These are phyloP conservation scores for Dispira parvispora DNA, from an alignment of 192 early-diverging fungal genomes.

Conservation along the genomic window DNA sequence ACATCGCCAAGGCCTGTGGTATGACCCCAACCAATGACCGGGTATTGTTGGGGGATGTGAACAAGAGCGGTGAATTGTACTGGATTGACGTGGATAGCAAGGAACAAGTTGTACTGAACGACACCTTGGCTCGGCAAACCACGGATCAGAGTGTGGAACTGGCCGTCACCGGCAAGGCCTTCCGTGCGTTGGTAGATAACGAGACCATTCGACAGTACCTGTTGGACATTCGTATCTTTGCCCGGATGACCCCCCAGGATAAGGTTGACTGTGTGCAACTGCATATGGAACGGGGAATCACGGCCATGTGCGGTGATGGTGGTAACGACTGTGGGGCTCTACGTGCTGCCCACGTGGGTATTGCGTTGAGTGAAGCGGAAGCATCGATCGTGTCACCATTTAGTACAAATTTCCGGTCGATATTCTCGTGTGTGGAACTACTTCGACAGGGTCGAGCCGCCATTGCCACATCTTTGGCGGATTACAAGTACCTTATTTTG, in stretches of 20 bases:
- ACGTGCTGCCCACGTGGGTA: slow-evolving; percentile 60
- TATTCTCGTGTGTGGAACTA: slow-evolving; percentile 51
- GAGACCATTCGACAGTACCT: slow-evolving; percentile 32
- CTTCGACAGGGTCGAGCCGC: slow-evolving; percentile 50
- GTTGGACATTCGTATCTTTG: slow-evolving; percentile 56
- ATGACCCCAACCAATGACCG: slow-evolving; percentile 21
- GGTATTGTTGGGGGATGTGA: slow-evolving; percentile 34
- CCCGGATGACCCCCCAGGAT: slow-evolving; percentile 59
- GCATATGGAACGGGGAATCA: slow-evolving; percentile 57
- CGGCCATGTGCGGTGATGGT: slow-evolving; percentile 76
- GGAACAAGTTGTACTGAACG: slow-evolving; percentile 18
- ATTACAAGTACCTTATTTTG: slow-evolving; percentile 44
- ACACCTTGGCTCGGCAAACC: slow-evolving; percentile 13
- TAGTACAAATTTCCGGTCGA: slow-evolving; percentile 40
- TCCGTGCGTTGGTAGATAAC: slow-evolving; percentile 28
- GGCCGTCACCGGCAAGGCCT: slow-evolving; percentile 55
- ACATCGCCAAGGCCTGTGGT: slow-evolving; percentile 43
- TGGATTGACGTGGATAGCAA: slow-evolving; percentile 43
- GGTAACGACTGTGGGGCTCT: slow-evolving; percentile 76
- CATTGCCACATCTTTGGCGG: slow-evolving; percentile 48
- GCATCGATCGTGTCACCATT: slow-evolving; percentile 73
- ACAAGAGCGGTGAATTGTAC: slow-evolving; percentile 23
- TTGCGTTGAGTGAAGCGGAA: slow-evolving; percentile 65
- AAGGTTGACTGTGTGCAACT: slow-evolving; percentile 59
- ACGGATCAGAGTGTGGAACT: slow-evolving; percentile 34